phyloP scores from a whole-genome alignment of 345 rosid genomes.

The Chamaenerion angustifolium region DNA sequence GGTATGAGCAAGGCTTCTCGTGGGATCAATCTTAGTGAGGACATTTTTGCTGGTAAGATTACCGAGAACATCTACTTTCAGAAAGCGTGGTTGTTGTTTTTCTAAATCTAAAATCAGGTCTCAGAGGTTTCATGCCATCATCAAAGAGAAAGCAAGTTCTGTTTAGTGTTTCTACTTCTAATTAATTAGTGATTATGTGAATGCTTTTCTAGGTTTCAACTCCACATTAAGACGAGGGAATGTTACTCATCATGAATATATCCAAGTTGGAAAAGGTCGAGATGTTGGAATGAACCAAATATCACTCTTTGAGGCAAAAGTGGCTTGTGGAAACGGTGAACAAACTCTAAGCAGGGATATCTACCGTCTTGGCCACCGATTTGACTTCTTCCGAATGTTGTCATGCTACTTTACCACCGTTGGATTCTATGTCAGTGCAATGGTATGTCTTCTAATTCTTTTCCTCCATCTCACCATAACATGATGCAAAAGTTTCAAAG shows the following conservation, averaged over 20 bases:
- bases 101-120: too few relatives aligned
- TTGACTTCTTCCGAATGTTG: slow-evolving; percentile 86
- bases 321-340: slow-evolving; percentile 84
- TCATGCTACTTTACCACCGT: slow-evolving; percentile 78
- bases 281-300: slow-evolving; percentile 91
- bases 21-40: slow-evolving; percentile 82
- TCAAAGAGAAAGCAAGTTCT: too few relatives aligned
- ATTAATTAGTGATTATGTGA: too few relatives aligned
- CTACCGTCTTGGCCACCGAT: slow-evolving; percentile 69
- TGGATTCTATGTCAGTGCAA: slow-evolving; percentile 82
- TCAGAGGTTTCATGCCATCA: too few relatives aligned
- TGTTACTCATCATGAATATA: slow-evolving; percentile 86
- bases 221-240: slow-evolving; percentile 79
- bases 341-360: slow-evolving; percentile 81
- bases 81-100: not conserved
- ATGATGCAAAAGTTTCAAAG: too few relatives aligned
- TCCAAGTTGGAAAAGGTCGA: slow-evolving; percentile 93
- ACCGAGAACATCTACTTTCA: not conserved
- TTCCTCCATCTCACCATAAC: too few relatives aligned
- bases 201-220: slow-evolving; percentile 44
- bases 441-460: slow-evolving; percentile 27
- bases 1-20: slow-evolving; percentile 89
- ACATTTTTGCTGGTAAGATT: slow-evolving; percentile 58
- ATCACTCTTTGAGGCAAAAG: slow-evolving; percentile 82
- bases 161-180: too few relatives aligned